Evolutionary conservation across 2,329 filamentous ascomycete genomes (phyloP), one percentile per base, ranked within the genome.

Genomic region (Alternaria metachromatica): DNA sequence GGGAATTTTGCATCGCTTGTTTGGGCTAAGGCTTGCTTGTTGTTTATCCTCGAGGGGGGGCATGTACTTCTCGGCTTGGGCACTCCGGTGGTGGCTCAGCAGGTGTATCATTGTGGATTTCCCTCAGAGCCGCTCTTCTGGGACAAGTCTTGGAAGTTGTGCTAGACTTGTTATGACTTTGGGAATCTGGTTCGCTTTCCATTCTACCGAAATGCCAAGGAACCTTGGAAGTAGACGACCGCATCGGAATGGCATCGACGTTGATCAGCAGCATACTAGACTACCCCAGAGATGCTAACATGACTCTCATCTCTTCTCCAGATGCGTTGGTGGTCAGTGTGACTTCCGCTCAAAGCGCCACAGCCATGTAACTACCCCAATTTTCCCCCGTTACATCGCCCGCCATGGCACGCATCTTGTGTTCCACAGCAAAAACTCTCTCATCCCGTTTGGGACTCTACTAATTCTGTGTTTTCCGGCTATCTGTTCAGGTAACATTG

Each of bases 1-100:
- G 59, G 53, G 55, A 61, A 7, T 51, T 37, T 41, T 15, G 30
- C 8, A 37, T 62, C 63, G 55, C 68, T 71, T 69, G 65, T 66
- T 65, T 60, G 46, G 66, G 57, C 62, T 66, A 61, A 33, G 37
- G 26, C 43, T 46, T 44, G 30, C 54, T 65, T 60, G 44, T 58
- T 53, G 45, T 46, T 33, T 23, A 33, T 26, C 28, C 33, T 20
- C n/a, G 49, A 37, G 44, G 25, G 51, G 25, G 37, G 51, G 51
- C n/a, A 44, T 55, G 33, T 43, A n/a, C 18, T 41, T 25, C 25
- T 23, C n/a, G 53, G 53, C 23, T 44, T 55, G 23, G 53, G 20
- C 20, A 21, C 23, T 37, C 33, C 49, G 49, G 30, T 41, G 49
- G 49, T 53, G 30, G 49, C 28, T 41, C 28, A 53, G 28, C 23